Conservation (phyloP, 116 monocot species). For the Trichopus zeylanicus region DNA sequence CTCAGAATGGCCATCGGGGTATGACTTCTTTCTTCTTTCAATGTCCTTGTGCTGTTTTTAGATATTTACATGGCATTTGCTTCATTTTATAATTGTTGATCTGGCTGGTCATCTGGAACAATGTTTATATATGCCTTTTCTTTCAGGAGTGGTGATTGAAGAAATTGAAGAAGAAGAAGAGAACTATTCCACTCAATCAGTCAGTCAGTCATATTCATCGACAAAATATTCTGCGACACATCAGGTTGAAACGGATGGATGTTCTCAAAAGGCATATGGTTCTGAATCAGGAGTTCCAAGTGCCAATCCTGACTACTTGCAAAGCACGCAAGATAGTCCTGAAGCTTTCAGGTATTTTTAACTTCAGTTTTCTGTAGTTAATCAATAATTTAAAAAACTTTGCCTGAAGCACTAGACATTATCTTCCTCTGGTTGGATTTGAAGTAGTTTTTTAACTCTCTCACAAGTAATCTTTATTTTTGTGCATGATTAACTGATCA, state of each 20-base stretch:
- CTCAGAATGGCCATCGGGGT: constrained; percentile 30
- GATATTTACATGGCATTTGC: background rate
- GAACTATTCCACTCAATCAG: constrained; percentile 16
- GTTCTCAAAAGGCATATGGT: constrained; percentile 11
- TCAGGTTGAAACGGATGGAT: constrained; percentile 22
- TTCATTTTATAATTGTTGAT: background rate
- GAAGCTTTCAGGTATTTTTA: constrained; percentile 64
- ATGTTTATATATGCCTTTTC: background rate
- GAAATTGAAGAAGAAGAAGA: constrained; percentile 75
- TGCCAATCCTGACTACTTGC: constrained; percentile 20
- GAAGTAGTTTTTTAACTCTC: no score
- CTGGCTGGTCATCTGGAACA: background rate
- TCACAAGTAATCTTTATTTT: no score
- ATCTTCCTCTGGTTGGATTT: no score
- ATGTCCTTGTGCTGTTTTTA: background rate
- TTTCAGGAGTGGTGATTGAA: constrained; percentile 74
- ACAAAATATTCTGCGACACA: constrained; percentile 25
- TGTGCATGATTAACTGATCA: background rate
- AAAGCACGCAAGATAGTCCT: constrained; percentile 48
- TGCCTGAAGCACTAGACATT: no score
- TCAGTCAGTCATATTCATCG: constrained; percentile 17
- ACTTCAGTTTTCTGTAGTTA: background rate
- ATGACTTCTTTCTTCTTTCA: constrained; percentile 7
- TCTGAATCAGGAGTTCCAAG: constrained; percentile 8
- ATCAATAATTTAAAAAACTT: background rate